Conservation (phyloP, 1,284 basidiomycete species). For the Phaffia rhodozyma region DNA sequence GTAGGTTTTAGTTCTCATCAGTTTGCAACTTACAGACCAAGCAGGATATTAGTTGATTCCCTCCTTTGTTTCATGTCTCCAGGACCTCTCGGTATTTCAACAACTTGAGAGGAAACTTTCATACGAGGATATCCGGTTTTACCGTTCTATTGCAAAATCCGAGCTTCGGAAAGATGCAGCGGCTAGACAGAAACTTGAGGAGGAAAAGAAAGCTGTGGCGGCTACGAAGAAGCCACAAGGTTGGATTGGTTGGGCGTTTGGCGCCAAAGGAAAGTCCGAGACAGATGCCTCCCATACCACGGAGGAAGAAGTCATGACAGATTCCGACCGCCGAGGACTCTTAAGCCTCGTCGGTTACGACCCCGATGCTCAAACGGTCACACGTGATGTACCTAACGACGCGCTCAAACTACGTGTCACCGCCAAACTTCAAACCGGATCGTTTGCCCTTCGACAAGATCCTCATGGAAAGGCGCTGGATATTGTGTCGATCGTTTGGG, state of each 20-base stretch:
- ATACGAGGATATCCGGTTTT: slow-evolving; percentile 96
- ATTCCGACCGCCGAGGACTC: slow-evolving; percentile 83
- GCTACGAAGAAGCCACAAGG: slow-evolving; percentile 39
- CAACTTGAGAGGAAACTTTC: slow-evolving; percentile 68
- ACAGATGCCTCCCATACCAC: slow-evolving; percentile 35
- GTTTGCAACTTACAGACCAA: neutral
- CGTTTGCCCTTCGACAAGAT: slow-evolving; percentile 62
- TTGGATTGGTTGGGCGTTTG: slow-evolving; percentile 82
- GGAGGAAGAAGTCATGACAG: slow-evolving; percentile 51
- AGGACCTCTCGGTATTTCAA: slow-evolving; percentile 8
- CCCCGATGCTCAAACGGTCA: slow-evolving; percentile 58
- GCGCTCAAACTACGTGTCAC: slow-evolving; percentile 67
- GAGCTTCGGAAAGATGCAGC: slow-evolving; percentile 75
- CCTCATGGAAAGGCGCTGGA: slow-evolving; percentile 53
- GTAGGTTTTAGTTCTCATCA: slow-evolving; percentile 30
- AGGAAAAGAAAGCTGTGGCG: slow-evolving; percentile 43
- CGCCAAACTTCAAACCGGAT: slow-evolving; percentile 73
- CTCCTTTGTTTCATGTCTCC: neutral
- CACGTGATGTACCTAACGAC: slow-evolving; percentile 57
- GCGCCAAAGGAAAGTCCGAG: slow-evolving; percentile 27
- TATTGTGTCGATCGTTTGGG: slow-evolving; percentile 79
- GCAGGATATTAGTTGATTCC: neutral
- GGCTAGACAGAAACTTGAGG: slow-evolving; percentile 53
- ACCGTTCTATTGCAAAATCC: slow-evolving; percentile 87
- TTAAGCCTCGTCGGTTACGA: slow-evolving; percentile 93